Conservation (phyloP, 2,329 filamentous ascomycete species). For the Cladophialophora immunda region DNA sequence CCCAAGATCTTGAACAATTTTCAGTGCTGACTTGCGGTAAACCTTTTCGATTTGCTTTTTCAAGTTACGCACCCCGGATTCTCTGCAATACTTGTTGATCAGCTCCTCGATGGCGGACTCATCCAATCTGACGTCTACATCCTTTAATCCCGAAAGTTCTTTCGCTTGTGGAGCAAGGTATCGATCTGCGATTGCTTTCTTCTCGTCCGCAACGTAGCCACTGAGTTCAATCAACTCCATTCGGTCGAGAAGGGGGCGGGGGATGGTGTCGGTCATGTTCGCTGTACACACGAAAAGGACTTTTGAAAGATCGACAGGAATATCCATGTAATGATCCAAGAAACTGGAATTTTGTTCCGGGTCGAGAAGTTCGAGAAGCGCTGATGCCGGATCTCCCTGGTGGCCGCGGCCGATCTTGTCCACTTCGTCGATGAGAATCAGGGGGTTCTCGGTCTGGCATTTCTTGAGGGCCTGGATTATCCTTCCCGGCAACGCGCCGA, state of each 20-base stretch:
- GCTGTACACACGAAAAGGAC: constrained; percentile 98
- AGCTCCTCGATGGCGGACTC: constrained; percentile 92
- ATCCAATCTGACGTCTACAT: constrained; percentile 86
- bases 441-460: constrained; percentile 96
- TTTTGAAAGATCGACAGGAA: constrained; percentile 95
- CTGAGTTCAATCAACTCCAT: constrained; percentile 98
- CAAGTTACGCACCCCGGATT: constrained; percentile 94
- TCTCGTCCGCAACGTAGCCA: constrained; percentile 96
- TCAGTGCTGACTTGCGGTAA: constrained; percentile 94
- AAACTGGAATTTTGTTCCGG: constrained; percentile 98
- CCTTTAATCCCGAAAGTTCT: constrained; percentile 86
- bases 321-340: constrained; percentile 98
- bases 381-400: constrained; percentile 94
- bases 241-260: constrained; percentile 87
- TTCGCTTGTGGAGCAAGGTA: constrained; percentile 96
- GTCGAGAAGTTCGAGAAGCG: constrained; percentile 90
- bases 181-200: constrained; percentile 95
- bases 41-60: constrained; percentile 99
- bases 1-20: constrained; percentile 94
- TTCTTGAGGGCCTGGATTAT: constrained; percentile 99
- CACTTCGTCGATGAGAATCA: constrained; percentile 95
- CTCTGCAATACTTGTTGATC: constrained; percentile 98
- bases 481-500: constrained; percentile 91
- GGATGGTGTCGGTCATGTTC: constrained; percentile 98
- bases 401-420: constrained; percentile 98